phyloP scores from a whole-genome alignment of 805 yeast genomes.

The Hanseniaspora valbyensis region DNA sequence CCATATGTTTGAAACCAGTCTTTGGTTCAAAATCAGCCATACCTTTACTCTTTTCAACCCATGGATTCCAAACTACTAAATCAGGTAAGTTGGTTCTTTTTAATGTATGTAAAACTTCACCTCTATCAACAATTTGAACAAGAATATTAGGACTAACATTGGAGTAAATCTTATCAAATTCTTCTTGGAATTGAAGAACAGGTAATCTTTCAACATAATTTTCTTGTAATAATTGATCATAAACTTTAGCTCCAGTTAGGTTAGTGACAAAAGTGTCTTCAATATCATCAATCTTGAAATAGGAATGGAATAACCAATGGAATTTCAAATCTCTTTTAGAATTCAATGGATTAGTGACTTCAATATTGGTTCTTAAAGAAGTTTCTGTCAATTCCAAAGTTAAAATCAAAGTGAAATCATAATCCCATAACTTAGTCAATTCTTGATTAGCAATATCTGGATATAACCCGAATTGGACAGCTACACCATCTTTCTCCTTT shows the following conservation, averaged over 20 bases:
- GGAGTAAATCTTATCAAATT: conserved; percentile 76
- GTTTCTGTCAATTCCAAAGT: conserved; percentile 53
- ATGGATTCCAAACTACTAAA: conserved; percentile 95
- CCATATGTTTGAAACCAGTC: conserved; percentile 71
- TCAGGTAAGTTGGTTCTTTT: conserved; percentile 52
- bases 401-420: conserved; percentile 66
- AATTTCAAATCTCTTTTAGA: conserved; percentile 52
- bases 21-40: conserved; percentile 88
- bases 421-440: conserved; percentile 46
- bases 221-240: conserved; percentile 62
- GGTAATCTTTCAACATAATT: conserved; percentile 64
- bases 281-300: conserved; percentile 63
- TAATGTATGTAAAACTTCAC: conserved; percentile 59
- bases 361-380: conserved; percentile 55
- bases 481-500: conserved; percentile 43
- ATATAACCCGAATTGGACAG: conserved; percentile 82
- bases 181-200: conserved; percentile 59
- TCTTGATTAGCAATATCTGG: conserved; percentile 70
- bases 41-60: conserved; percentile 69
- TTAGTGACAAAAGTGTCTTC: conserved; percentile 69
- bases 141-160: conserved; percentile 43
- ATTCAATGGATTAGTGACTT: conserved; percentile 58
- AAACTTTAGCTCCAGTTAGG: conserved; percentile 57
- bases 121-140: conserved; percentile 59
- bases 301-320: conserved; percentile 93